phyloP scores from a whole-genome alignment of 78 protist species.

The Dictyostelium purpureum region DNA sequence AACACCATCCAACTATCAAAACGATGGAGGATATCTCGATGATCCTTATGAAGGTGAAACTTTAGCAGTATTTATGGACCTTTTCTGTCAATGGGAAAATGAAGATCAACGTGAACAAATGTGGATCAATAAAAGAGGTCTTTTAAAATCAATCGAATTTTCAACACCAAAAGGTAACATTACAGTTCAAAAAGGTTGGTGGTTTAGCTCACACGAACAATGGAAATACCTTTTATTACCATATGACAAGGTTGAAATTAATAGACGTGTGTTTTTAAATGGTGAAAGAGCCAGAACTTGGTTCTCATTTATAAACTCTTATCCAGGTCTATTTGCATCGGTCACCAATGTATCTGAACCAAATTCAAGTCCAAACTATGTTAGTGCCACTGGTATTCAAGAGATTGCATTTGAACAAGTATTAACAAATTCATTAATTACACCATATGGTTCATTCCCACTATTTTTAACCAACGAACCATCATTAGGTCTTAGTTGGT shows the following conservation, averaged over 20 bases:
- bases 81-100: conserved; percentile 55
- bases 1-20: conserved; percentile 40
- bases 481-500: conserved; percentile 63
- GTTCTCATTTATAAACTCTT: conserved; percentile 28
- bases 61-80: conserved; percentile 65
- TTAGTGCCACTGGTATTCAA: conserved; percentile 51
- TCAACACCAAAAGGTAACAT: conserved; percentile 18
- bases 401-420: conserved; percentile 45
- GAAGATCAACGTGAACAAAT: conserved; percentile 43
- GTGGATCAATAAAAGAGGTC: conserved; percentile 63
- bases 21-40: conserved; percentile 29
- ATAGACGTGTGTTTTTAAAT: conserved; percentile 45
- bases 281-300: conserved; percentile 79
- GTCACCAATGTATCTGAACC: conserved; percentile 29
- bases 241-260: conserved; percentile 27
- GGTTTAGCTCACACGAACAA: conserved; percentile 80
- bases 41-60: conserved; percentile 84
- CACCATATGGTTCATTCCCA: conserved; percentile 82
- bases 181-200: conserved; percentile 76
- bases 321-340: conserved; percentile 73
- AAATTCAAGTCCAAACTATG: background rate
- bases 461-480: conserved; percentile 25
- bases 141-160: conserved; percentile 22
- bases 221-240: conserved; percentile 81
- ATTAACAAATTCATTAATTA: conserved; percentile 32